These are phyloP conservation scores for Pichia cephalocereana DNA, from an alignment of 805 yeast genomes.

Conservation along the genomic window DNA sequence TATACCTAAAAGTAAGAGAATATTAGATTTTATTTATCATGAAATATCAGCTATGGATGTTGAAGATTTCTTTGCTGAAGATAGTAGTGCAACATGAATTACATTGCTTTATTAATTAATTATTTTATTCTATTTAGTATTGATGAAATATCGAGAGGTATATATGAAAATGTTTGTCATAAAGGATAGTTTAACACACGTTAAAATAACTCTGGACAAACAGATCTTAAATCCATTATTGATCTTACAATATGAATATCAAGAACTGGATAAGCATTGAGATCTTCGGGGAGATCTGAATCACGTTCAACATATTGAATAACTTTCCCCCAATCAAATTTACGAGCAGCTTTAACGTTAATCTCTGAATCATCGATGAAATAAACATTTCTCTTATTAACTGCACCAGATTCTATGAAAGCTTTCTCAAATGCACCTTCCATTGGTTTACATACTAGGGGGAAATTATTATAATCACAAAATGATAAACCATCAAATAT, in stretches of 20 bases:
- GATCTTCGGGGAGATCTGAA: slow-evolving; percentile 34
- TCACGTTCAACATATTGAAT: slow-evolving; percentile 70
- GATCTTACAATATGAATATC: slow-evolving; percentile 48
- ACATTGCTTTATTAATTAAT: no score
- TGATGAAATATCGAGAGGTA: no score
- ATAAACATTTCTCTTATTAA: slow-evolving; percentile 41
- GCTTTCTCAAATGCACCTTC: slow-evolving; percentile 53
- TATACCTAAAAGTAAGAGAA: slow-evolving; percentile 7
- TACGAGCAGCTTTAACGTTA: slow-evolving; percentile 66
- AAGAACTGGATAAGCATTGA: slow-evolving; percentile 26
- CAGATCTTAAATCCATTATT: slow-evolving; percentile 45
- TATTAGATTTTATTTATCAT: slow-evolving; percentile 9
- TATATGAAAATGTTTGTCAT: no score
- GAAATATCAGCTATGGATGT: slow-evolving; percentile 1
- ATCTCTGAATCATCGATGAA: slow-evolving; percentile 84
- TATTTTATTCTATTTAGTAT: no score
- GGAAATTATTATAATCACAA: slow-evolving; percentile 72
- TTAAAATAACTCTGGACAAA: slow-evolving; percentile 41
- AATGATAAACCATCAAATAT: slow-evolving; percentile 88
- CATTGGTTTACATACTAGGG: slow-evolving; percentile 88
- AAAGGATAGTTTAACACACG: no score
- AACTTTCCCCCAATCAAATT: slow-evolving; percentile 63
- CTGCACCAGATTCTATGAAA: slow-evolving; percentile 54
- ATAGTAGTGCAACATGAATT: no score
- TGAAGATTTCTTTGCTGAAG: slow-evolving; percentile 4